A percentile compares a stretch with the other conserved stretches of the same genome.
These are phyloP conservation scores for Circinella minor DNA, from an alignment of 371 early-diverging fungal species.

Conservation along the genomic window DNA sequence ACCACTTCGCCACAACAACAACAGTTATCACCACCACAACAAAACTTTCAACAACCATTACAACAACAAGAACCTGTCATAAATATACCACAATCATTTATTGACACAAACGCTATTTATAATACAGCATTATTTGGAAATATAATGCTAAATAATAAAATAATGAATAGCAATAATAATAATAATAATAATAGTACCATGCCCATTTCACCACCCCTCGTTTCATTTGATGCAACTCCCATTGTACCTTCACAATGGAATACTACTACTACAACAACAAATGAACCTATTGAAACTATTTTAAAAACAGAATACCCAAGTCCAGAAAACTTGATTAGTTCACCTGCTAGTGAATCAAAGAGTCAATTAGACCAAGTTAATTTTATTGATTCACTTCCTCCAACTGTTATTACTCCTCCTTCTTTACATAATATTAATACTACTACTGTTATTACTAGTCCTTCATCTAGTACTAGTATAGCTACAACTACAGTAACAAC, in stretches of 20 bases:
- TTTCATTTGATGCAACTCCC: constrained; percentile 17
- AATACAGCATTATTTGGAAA: constrained; percentile 4
- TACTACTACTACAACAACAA: neutral
- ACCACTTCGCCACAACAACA: constrained; percentile 13
- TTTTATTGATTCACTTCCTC: constrained; percentile 2
- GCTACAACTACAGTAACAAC: neutral
- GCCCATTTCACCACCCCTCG: constrained; percentile 18
- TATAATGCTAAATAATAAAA: neutral
- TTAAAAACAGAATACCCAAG: constrained; percentile 12
- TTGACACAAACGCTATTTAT: neutral
- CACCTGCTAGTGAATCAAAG: constrained; percentile 11
- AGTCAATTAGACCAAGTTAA: neutral
- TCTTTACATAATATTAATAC: neutral
- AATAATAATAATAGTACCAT: neutral
- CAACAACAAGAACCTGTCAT: constrained; percentile 9
- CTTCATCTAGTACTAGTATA: neutral
- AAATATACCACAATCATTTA: constrained; percentile 1
- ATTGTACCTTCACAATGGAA: constrained; percentile 24
- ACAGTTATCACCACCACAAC: constrained; percentile 9
- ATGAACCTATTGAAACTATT: neutral
- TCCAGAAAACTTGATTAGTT: constrained; percentile 9
- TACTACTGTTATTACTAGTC: neutral
- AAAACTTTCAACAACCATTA: constrained; percentile 15
- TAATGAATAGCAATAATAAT: neutral
- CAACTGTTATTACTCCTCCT: neutral